Evolutionary conservation across 2,329 filamentous ascomycete genomes (phyloP).

Genomic region (Nothophoma quercina): DNA sequence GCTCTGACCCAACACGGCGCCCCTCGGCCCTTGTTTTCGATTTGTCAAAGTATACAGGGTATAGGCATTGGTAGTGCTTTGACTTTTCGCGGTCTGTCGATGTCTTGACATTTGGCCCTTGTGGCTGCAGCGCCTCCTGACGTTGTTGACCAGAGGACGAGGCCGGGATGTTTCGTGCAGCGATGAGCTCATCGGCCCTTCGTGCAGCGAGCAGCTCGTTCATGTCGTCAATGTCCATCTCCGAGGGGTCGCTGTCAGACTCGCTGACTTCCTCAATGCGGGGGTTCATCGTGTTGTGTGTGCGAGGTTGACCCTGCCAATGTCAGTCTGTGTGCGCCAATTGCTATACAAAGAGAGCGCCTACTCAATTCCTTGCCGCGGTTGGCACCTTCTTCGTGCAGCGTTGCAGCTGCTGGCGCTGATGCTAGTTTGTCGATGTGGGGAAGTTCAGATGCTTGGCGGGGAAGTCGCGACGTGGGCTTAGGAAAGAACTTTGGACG

Average conservation of each 20-base stretch:
- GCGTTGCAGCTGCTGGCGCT: constrained; percentile 7
- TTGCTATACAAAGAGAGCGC: not conserved
- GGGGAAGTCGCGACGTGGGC: constrained; percentile 18
- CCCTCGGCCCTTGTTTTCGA: constrained; percentile 77
- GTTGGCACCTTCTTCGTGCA: not conserved
- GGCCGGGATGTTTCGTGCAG: constrained; percentile 26
- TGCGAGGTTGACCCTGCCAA: constrained; percentile 3
- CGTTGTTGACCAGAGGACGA: constrained; percentile 31
- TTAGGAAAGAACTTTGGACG: constrained; percentile 6
- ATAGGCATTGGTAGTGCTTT: constrained; percentile 85
- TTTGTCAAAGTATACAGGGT: constrained; percentile 94
- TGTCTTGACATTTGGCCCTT: constrained; percentile 52
- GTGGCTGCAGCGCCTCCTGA: constrained; percentile 46
- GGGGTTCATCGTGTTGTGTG: constrained; percentile 61
- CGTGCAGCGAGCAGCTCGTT: constrained; percentile 62
- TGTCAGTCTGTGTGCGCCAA: not conserved
- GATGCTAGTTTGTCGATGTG: constrained; percentile 18
- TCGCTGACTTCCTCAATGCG: constrained; percentile 93
- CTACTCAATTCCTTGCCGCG: constrained; percentile 2
- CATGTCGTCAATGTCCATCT: constrained; percentile 81
- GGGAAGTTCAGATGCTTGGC: constrained; percentile 19
- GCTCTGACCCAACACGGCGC: constrained; percentile 74
- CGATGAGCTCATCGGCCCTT: constrained; percentile 58
- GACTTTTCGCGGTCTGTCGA: constrained; percentile 61
- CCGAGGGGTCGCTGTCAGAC: constrained; percentile 72